Base-by-base conservation (phyloP, 2,329 filamentous ascomycete species). In the Verticillium longisporum region DNA sequence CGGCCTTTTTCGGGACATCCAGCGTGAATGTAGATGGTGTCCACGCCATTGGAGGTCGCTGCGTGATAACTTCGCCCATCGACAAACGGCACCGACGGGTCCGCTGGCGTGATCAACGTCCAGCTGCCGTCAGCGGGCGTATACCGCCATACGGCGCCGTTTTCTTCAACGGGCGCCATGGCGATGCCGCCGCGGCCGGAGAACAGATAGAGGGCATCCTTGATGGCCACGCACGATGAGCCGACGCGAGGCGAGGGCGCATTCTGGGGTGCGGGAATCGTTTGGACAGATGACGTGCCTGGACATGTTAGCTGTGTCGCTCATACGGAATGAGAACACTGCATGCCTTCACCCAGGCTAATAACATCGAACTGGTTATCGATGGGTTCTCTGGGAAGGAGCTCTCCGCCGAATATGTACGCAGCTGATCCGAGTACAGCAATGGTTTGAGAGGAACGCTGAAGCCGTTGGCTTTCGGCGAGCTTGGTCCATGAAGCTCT, bases 131-230 rank as follows among this genome's bases (percentile, higher is more conserved):
- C 62, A 1, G 63, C 55, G 0, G 78, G 71, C 18, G 81, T 72
- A 62, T 83, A 84, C n/a, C 73, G 72, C 86, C 86, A 88, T 6
- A 89, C 62, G 0, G 72, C 68, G 10, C 86, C 86, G 0, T 75
- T 60, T 64, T 89, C 87, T 38, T 87, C 81, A 14, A 89, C 72
- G 0, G 85, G 81, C 0, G 78, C 73, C 86, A 88, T 88, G 1
- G 77, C 81, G 6, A 76, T 66, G 6, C 86, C 86, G 1, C 86
- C 85, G 2, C 86, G 82, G 6, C 86, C 86, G 4, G 84, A 87
- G 71, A 88, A 89, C 38, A 88, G 58, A 66, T 85, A 88, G 26
- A 88, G 73, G 1, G 74, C 78, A 3, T 73, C 71, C 59, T 78
- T 66, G 6, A 86, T 62, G 0, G 73, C 70, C 0, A 80, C 72